phyloP scores from a whole-genome alignment of 1,284 basidiomycete genomes.

The Microbotryum violaceum region DNA sequence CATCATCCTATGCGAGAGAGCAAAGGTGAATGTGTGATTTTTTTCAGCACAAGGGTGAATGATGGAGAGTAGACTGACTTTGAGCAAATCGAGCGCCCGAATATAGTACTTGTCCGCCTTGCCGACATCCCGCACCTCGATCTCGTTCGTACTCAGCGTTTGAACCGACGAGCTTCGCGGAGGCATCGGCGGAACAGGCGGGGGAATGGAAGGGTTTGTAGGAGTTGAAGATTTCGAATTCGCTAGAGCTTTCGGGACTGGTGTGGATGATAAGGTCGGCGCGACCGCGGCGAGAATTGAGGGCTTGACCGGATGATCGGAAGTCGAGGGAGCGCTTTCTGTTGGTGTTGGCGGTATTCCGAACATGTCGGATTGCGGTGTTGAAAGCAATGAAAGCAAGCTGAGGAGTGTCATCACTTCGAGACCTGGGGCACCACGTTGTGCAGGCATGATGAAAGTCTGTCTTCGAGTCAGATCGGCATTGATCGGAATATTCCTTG shows the following conservation, averaged over 20 bases:
- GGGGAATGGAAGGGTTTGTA: neutral
- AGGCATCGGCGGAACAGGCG: neutral
- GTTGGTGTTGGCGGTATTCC: neutral
- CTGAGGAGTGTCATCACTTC: constrained; percentile 17
- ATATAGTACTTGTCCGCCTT: neutral
- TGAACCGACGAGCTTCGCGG: neutral
- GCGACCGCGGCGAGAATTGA: neutral
- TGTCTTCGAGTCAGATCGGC: neutral
- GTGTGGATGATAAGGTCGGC: neutral
- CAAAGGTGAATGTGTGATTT: too few species aligned
- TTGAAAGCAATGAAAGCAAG: constrained; percentile 14
- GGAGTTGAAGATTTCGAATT: neutral
- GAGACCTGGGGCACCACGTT: constrained; percentile 6
- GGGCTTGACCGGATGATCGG: too few species aligned
- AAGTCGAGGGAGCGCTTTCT: neutral
- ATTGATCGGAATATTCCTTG: neutral
- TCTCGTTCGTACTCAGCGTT: constrained; percentile 10
- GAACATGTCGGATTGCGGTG: neutral
- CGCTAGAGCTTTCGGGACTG: neutral
- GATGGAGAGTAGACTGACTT: neutral
- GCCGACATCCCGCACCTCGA: constrained; percentile 3
- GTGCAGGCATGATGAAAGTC: neutral
- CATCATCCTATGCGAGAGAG: constrained; percentile 2
- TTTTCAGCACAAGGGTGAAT: neutral
- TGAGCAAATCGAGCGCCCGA: neutral